Evolutionary conservation across 192 early-diverging fungal species (phyloP).

Genomic region (Piromyces finnis): DNA sequence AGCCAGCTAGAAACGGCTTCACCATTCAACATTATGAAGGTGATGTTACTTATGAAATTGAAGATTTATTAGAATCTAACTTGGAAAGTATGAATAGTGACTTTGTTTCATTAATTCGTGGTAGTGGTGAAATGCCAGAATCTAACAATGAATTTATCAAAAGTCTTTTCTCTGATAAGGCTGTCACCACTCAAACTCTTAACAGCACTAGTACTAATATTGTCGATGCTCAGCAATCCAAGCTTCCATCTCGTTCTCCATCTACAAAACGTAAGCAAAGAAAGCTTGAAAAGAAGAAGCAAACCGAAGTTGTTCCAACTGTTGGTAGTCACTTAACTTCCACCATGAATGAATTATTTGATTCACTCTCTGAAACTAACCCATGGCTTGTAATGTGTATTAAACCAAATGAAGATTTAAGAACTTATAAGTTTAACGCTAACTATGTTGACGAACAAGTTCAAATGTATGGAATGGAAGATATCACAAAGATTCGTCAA

Average conservation of each 20-base stretch:
- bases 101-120: constrained; percentile 72
- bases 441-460: neutral
- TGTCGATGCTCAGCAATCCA: neutral
- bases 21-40: constrained; percentile 64
- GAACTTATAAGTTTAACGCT: neutral
- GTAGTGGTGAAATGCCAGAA: constrained; percentile 4
- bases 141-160: neutral
- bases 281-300: neutral
- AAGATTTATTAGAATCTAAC: constrained; percentile 60
- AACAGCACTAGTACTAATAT: neutral
- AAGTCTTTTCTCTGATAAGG: neutral
- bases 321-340: neutral
- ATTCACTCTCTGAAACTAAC: neutral
- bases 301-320: neutral
- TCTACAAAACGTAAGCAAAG: neutral
- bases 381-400: neutral
- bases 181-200: neutral
- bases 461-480: neutral
- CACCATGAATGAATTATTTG: neutral
- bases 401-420: neutral
- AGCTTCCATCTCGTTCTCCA: neutral
- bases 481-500: neutral
- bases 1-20: constrained; percentile 19
- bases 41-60: constrained; percentile 45
- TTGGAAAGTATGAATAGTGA: constrained; percentile 60